Evolutionary conservation across 2,329 filamentous ascomycete genomes (phyloP).

Genomic region (Coniochaeta sp.): DNA sequence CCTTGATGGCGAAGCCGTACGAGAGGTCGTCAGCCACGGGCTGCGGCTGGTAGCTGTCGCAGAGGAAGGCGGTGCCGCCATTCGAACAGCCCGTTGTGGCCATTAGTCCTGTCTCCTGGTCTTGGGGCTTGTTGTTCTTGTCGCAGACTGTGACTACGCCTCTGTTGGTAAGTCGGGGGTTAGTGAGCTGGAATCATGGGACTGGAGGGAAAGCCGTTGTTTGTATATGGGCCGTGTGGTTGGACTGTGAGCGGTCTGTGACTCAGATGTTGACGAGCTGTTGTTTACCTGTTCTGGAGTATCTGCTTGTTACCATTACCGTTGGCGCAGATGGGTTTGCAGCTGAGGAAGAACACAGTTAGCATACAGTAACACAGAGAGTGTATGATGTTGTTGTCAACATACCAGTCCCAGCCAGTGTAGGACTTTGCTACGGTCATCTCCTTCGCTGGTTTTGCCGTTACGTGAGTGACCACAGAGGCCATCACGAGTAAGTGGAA

Average conservation of each 20-base stretch:
- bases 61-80: conserved; percentile 12
- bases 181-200: not conserved
- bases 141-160: conserved; percentile 12
- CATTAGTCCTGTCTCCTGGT: conserved; percentile 3
- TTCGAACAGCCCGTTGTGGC: conserved; percentile 9
- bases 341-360: conserved; percentile 6
- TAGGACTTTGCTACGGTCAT: not conserved
- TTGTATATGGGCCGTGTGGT: not conserved
- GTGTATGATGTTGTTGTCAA: not conserved
- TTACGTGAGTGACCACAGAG: not conserved
- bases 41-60: conserved; percentile 11
- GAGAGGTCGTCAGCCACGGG: conserved; percentile 10
- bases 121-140: conserved; percentile 11
- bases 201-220: not conserved
- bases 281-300: conserved; percentile 6
- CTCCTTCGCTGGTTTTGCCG: not conserved
- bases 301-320: conserved; percentile 4
- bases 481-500: not conserved
- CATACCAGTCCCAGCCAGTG: not conserved
- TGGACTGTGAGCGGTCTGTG: not conserved
- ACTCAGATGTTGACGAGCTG: too few relatives aligned
- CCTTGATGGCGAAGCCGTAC: conserved; percentile 13
- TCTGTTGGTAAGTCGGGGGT: not conserved
- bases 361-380: not conserved
- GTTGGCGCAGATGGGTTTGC: conserved; percentile 14